These are phyloP conservation scores for Phaffia tasmanica DNA, from an alignment of 768 basidiomycete species.

Conservation along the genomic window DNA sequence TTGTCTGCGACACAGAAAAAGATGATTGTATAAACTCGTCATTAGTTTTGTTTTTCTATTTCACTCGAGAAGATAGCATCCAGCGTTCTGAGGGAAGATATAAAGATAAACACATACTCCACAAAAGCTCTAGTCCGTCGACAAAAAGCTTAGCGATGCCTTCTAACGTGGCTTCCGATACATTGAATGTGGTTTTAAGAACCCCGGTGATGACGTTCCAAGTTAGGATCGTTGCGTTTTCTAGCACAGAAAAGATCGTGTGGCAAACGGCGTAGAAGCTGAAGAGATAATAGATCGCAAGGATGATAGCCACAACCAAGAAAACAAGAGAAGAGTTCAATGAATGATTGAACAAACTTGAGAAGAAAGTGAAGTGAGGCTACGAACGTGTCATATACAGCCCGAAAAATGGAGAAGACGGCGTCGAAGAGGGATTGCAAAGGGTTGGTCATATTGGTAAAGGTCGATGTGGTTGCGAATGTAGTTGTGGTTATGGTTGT, in stretches of 20 bases:
- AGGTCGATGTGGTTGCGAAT: no score
- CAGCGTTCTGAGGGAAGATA: background rate
- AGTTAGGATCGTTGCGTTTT: background rate
- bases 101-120: conserved; percentile 11
- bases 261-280: conserved; percentile 11
- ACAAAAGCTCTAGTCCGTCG: background rate
- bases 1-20: background rate
- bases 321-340: no score
- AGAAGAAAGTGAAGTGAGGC: no score
- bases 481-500: no score
- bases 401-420: no score
- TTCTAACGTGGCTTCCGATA: conserved; percentile 12
- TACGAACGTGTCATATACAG: no score
- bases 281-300: background rate
- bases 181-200: conserved; percentile 21
- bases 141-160: conserved; percentile 16
- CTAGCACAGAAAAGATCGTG: conserved; percentile 14
- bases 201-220: conserved; percentile 1
- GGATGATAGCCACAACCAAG: no score
- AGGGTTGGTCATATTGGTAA: no score
- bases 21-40: background rate
- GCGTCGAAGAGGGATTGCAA: no score
- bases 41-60: background rate
- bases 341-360: no score
- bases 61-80: background rate